Conservation (phyloP, 2,329 filamentous ascomycete genomes). For the Truncatella angustata region DNA sequence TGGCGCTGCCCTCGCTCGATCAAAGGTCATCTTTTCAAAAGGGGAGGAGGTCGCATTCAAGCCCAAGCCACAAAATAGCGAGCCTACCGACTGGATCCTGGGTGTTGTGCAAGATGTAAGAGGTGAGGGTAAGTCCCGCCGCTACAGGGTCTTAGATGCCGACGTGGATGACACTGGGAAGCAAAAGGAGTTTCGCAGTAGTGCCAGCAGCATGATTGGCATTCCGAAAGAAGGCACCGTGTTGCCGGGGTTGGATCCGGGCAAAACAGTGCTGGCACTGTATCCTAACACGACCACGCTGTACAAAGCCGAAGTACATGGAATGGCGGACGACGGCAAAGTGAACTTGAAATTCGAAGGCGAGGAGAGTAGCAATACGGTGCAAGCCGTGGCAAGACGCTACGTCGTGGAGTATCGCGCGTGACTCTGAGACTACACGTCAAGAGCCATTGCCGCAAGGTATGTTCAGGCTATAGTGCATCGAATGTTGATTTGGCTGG, state of each 20-base stretch:
- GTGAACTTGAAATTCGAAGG: slow-evolving; percentile 76
- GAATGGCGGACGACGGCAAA: slow-evolving; percentile 54
- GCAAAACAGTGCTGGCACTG: slow-evolving; percentile 72
- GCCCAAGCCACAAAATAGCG: slow-evolving; percentile 49
- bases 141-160: slow-evolving; percentile 78
- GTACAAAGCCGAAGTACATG: slow-evolving; percentile 79
- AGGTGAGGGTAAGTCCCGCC: slow-evolving; percentile 73
- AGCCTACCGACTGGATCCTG: slow-evolving; percentile 67
- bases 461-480: too few relatives aligned
- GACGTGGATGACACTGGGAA: slow-evolving; percentile 70
- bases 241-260: slow-evolving; percentile 61
- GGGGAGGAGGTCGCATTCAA: slow-evolving; percentile 68
- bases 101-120: slow-evolving; percentile 74
- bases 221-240: slow-evolving; percentile 60
- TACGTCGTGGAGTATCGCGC: slow-evolving; percentile 72
- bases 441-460: too few relatives aligned
- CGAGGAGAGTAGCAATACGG: slow-evolving; percentile 70
- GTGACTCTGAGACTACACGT: too few relatives aligned
- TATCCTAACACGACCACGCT: slow-evolving; percentile 86
- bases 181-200: slow-evolving; percentile 67
- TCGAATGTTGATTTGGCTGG: too few relatives aligned
- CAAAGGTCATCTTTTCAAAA: slow-evolving; percentile 57
- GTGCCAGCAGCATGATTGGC: slow-evolving; percentile 72
- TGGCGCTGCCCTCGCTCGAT: slow-evolving; percentile 36
- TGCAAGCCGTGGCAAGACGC: slow-evolving; percentile 72